Evolutionary conservation across 176 grass and related monocot species (phyloP), one percentile per base, ranked within the genome.

Genomic region (Cenchrus fungigraminus): DNA sequence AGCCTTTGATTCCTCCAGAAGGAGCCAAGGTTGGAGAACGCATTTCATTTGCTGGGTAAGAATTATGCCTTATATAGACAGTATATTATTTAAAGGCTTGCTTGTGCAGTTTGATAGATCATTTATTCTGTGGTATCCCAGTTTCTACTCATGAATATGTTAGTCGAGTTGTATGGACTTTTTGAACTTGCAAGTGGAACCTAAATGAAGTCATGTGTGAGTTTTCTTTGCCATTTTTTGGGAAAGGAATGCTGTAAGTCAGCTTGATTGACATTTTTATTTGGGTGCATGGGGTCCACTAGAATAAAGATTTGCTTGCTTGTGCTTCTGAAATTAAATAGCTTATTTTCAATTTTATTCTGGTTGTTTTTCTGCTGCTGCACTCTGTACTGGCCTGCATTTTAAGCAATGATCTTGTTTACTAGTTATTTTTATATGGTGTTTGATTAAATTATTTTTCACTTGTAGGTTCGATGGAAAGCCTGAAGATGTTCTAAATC

Each of bases 401-500:
- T 9, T 52, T 82, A 66, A 67, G 70, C 8, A 29, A 15, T 66
- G 1, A 50, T 15, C 28, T 53, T 80, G 3, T 66, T 59, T 43
- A 8, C 14, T 2, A 29, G 15, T 46, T 31, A 25, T 75, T 2
- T 76, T 68, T 76, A 40, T 11, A 17, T 82, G 64, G 3, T 46
- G 47, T 55, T 78, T 25, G 37, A 60, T 83, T 20, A 61, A 61
- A 80, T 82, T 86, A 59, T 85, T 28, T 64, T 82, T 75, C 0
- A 1, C 7, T 46, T 91, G 45, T 59, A 95, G 93, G 79, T 90
- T 90, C 61, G 97, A 94, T 1, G 91, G 93, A 47, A 96, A 92
- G 79, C 90, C 91, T 6, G 93, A 99, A 86, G 97, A 94, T 82
- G 93, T 96, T 83, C 82, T 99, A 80, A 99, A 99, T 88, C 97